Percentiles rank a stretch among this genome's conserved stretches.
Evolutionary conservation across 1,284 basidiomycete genomes (phyloP).

Genomic region (Pisolithus thermaeus): DNA sequence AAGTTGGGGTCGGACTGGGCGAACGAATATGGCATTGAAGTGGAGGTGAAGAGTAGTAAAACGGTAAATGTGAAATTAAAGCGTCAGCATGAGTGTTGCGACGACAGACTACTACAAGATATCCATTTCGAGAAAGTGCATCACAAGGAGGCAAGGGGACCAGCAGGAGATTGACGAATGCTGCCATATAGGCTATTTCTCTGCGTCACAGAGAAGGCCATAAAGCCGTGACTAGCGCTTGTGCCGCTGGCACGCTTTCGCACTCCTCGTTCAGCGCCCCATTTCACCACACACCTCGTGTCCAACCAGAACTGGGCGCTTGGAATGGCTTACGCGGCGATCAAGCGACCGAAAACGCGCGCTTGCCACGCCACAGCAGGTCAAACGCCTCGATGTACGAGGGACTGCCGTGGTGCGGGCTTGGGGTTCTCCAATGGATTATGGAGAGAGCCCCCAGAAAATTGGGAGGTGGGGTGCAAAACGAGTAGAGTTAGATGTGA

Average conservation of each 20-base stretch:
- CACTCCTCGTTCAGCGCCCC: slow-evolving; percentile 92
- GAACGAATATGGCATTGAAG: slow-evolving; percentile 25
- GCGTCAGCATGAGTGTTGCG: slow-evolving; percentile 55
- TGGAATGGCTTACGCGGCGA: slow-evolving; percentile 70
- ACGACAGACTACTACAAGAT: slow-evolving; percentile 27
- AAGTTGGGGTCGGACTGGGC: slow-evolving; percentile 79
- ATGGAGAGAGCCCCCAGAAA: slow-evolving; percentile 93
- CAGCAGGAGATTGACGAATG: slow-evolving; percentile 50
- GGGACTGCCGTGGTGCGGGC: slow-evolving; percentile 68
- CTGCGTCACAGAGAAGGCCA: slow-evolving; percentile 61
- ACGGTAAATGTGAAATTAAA: slow-evolving; percentile 39
- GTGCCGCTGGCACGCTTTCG: slow-evolving; percentile 41
- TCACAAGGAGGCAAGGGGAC: slow-evolving; percentile 51
- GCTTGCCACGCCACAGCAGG: slow-evolving; percentile 59
- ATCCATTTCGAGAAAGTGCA: slow-evolving; percentile 28
- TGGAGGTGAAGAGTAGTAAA: slow-evolving; percentile 13
- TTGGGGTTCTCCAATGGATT: slow-evolving; percentile 82
- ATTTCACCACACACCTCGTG: slow-evolving; percentile 85
- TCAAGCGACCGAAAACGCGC: slow-evolving; percentile 88
- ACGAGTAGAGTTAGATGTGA: slow-evolving; percentile 74
- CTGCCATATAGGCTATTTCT: slow-evolving; percentile 44
- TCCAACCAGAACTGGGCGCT: slow-evolving; percentile 68
- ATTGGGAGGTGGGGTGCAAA: slow-evolving; percentile 87
- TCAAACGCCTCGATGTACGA: slow-evolving; percentile 76
- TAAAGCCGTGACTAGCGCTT: slow-evolving; percentile 34